Conservation (phyloP, 2,329 filamentous ascomycete species). For the Penicillium sp. region DNA sequence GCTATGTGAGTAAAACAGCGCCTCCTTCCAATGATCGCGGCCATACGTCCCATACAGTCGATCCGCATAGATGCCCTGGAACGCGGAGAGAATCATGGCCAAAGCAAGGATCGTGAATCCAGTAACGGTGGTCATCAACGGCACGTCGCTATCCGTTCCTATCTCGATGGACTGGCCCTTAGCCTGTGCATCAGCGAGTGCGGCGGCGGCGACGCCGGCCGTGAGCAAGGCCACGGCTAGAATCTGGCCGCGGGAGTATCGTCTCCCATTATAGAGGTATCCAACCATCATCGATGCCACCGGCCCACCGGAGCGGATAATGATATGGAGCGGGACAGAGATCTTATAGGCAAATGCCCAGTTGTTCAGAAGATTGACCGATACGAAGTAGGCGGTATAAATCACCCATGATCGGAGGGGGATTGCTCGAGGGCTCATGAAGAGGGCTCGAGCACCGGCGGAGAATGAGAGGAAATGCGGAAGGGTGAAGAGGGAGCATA, state of each 20-base stretch:
- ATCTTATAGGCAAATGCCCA: constrained; percentile 97
- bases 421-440: constrained; percentile 74
- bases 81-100: constrained; percentile 85
- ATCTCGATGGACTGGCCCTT: constrained; percentile 60
- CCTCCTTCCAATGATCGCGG: constrained; percentile 84
- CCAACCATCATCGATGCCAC: constrained; percentile 96
- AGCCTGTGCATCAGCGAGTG: constrained; percentile 82
- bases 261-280: constrained; percentile 75
- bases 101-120: constrained; percentile 82
- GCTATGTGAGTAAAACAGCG: constrained; percentile 84
- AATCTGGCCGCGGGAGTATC: constrained; percentile 78
- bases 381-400: constrained; percentile 88
- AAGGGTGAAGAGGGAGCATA: constrained; percentile 77
- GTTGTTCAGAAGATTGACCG: constrained; percentile 95
- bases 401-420: constrained; percentile 82
- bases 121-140: constrained; percentile 47
- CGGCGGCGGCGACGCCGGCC: constrained; percentile 80
- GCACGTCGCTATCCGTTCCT: constrained; percentile 40
- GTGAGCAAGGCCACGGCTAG: constrained; percentile 82
- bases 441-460: constrained; percentile 64
- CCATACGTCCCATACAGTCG: constrained; percentile 84
- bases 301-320: constrained; percentile 89
- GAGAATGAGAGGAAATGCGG: constrained; percentile 71
- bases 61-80: constrained; percentile 95
- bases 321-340: constrained; percentile 94